Evolutionary conservation across 2,329 filamentous ascomycete genomes (phyloP), one percentile per base, ranked within the genome.

Genomic region (Coleophoma cylindrospora): DNA sequence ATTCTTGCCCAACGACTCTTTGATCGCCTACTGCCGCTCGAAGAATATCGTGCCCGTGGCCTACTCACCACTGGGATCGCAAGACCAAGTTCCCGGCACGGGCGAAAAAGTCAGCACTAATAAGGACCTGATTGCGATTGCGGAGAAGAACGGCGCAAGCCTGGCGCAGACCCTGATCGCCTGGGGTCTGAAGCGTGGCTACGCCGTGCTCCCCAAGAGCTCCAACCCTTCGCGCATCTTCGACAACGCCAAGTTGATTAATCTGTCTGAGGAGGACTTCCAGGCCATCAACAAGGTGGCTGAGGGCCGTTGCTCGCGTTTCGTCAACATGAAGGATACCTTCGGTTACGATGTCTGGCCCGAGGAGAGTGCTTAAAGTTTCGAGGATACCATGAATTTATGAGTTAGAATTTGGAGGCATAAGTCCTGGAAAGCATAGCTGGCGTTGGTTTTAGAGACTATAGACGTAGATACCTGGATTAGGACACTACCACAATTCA

Each of bases 241-340:
- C 62, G 75, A 83, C 60, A 91, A 91, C 70, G 72, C 80, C 62
- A 76, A 83, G 61, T 74, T 89, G 53, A 76, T 88, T 60, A 74
- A 81, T 59, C 74, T 87, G 50, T 80, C 83, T 56, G 73, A 71
- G 10, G 77, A 80, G 40, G 86, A 91, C 56, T 64, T 85, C 54
- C 73, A 76, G 64, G 71, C 69, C 47, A 71, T 85, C 13, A 71
- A 76, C 57, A 66, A 73, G 54, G 84, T 89, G 8, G 83, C 84
- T 1, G 74, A 80, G 64, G 81, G 81, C 34, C 75, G 85, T 47
- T 81, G 87, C 66, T 80, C 77, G 22, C 80, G 86, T 36, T 89
- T 90, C 62, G 86, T 90, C 52, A 89, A 90, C 71, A 89, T 89
- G 86, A 89, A 87, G 75, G 85, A 88, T 57, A 87, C 83, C 1